Evolutionary conservation across 495 filamentous ascomycete genomes (phyloP), one percentile per base, ranked within the genome.

Genomic region (Aspergillus asperescens): DNA sequence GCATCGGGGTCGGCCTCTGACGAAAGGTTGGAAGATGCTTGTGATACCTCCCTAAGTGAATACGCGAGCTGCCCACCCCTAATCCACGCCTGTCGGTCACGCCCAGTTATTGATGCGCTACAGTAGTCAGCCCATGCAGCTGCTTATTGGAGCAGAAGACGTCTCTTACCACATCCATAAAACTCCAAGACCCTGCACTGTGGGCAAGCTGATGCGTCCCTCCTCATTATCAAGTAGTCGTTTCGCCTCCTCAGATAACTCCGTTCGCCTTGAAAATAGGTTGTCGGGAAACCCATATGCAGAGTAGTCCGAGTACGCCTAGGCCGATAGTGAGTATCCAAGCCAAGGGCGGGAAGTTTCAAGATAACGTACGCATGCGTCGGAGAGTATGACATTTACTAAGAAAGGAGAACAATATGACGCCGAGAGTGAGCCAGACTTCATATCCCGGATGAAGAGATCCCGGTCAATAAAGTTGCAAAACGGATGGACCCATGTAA

Each of bases 401-500:
- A 77, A 57, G 23, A 74, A 66, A 6, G 71, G 64, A 2, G 74
- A 73, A 55, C 72, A 77, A 50, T 65, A 71, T 28, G 48, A 44
- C 0, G 51, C 49, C 4, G 54, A 58, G 12, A 58, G 20, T 15
- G 55, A 39, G 5, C 60, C 62, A 9, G 55, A 38, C 16, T 56
- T 53, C 64, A 76, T 72, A 39, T 76, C 70, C 6, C 63, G 53
- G 15, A 75, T 38, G 51, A 76, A 75, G 22, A 69, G 43, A 25
- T 70, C 63, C 10, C 64, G 62, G 28, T 73, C 68, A 15, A 77
- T 55, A 59, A 62, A 71, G 45, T 69, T 68, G 24, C 55, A 61
- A 27, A 71, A 72, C 13, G 69, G 62, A 49, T 73, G 67, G 27
- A 68, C 63, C 71, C 71, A 76, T 8, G 68, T 67, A 55, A 77